Conservation (phyloP, 2,329 filamentous ascomycete genomes). For the Aspergillus quadrilineatus region DNA sequence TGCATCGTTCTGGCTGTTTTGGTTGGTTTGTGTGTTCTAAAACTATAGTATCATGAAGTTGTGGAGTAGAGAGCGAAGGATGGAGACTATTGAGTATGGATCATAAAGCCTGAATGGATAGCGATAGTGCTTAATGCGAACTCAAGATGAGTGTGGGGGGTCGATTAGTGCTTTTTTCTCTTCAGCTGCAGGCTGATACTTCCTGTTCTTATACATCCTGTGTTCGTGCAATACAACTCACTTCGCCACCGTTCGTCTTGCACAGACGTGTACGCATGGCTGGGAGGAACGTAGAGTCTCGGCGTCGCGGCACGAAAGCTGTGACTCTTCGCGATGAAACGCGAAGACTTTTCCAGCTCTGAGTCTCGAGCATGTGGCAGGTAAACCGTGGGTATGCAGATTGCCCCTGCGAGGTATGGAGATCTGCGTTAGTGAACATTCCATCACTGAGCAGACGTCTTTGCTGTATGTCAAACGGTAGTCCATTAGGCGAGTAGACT, state of each 20-base stretch:
- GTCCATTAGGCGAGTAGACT: not conserved
- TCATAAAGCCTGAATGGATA: not conserved
- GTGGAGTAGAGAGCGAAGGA: not conserved
- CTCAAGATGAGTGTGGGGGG: not conserved
- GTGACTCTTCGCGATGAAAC: not conserved
- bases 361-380: not conserved
- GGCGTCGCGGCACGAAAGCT: not conserved
- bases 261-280: slow-evolving; percentile 3
- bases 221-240: not conserved
- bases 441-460: not conserved
- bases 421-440: not conserved
- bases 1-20: slow-evolving; percentile 7
- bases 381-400: not conserved
- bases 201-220: not conserved
- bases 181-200: not conserved
- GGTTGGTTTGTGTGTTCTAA: no score
- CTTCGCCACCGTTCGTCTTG: not conserved
- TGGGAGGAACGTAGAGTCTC: slow-evolving; percentile 1
- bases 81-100: not conserved
- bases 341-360: not conserved
- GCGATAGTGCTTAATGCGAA: not conserved
- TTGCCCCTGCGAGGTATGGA: no score
- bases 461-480: not conserved
- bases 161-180: not conserved
- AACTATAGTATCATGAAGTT: not conserved